These are phyloP conservation scores for Eimeria necatrix DNA, from an alignment of 169 alveolate species.

Conservation along the genomic window DNA sequence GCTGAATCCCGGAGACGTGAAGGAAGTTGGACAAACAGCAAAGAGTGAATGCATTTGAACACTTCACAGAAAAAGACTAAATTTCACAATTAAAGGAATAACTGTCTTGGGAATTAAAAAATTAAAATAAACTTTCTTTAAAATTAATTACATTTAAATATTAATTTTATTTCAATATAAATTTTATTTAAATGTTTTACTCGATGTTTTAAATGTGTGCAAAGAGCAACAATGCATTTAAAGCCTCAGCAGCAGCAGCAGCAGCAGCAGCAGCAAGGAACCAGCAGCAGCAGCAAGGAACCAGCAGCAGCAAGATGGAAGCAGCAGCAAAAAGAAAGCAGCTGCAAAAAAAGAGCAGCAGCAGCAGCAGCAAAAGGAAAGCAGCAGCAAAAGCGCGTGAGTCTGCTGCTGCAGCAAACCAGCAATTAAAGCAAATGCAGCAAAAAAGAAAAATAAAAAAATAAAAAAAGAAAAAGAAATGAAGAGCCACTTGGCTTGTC, in stretches of 20 bases:
- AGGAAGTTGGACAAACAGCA: too few species aligned
- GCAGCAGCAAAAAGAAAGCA: neutral
- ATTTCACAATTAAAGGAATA: too few species aligned
- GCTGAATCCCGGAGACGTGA: neutral
- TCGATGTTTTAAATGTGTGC: too few species aligned
- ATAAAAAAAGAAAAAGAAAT: neutral
- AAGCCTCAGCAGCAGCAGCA: neutral
- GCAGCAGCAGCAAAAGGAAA: too few species aligned
- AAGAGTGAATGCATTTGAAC: neutral
- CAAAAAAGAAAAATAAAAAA: neutral
- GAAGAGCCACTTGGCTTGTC: slow-evolving; percentile 18
- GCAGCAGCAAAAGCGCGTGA: too few species aligned
- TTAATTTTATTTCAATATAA: too few species aligned
- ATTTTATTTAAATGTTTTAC: too few species aligned
- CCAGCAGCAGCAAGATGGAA: neutral
- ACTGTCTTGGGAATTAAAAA: too few species aligned
- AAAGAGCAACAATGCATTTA: neutral
- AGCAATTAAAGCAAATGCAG: neutral
- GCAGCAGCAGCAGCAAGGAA: slow-evolving; percentile 40
- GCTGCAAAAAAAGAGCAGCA: neutral
- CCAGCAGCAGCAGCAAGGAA: neutral
- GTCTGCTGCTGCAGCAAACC: neutral
- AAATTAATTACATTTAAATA: too few species aligned
- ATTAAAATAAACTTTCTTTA: too few species aligned
- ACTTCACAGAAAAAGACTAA: too few species aligned